Conservation (phyloP, 176 grass and related monocot species). For the Poa pratensis region DNA sequence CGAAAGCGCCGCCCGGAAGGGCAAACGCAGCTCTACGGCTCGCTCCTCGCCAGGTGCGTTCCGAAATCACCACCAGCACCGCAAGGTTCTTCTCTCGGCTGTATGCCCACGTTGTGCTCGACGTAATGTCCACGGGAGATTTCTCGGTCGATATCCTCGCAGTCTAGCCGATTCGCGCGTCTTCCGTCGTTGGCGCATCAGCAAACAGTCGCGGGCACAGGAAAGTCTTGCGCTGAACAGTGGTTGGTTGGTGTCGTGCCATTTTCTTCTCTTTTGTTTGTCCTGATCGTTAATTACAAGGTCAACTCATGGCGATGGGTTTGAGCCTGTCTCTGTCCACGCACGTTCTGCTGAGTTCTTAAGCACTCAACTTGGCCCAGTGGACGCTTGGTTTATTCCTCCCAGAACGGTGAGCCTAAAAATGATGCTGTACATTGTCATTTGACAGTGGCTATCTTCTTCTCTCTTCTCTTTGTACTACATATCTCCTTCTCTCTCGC, state of each 20-base stretch:
- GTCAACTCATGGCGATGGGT: not conserved
- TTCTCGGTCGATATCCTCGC: not conserved
- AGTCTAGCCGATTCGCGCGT: not conserved
- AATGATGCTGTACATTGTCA: not conserved
- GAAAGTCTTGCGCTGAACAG: not conserved
- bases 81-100: not conserved
- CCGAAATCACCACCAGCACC: not conserved
- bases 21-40: not conserved
- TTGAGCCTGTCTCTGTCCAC: not conserved
- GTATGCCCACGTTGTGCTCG: not conserved
- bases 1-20: too few relatives aligned
- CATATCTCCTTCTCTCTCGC: too few relatives aligned
- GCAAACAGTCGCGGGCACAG: not conserved
- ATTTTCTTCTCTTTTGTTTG: not conserved
- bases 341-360: not conserved
- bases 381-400: not conserved
- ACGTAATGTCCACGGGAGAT: not conserved
- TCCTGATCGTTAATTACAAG: not conserved
- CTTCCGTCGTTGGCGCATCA: not conserved
- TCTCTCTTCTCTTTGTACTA: too few relatives aligned
- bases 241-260: not conserved
- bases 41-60: not conserved
- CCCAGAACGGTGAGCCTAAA: not conserved
- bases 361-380: constrained; percentile 10
- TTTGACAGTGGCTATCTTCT: too few relatives aligned